Conservation (phyloP, 306 rosid genomes). For the Cyamopsis tetragonoloba region DNA sequence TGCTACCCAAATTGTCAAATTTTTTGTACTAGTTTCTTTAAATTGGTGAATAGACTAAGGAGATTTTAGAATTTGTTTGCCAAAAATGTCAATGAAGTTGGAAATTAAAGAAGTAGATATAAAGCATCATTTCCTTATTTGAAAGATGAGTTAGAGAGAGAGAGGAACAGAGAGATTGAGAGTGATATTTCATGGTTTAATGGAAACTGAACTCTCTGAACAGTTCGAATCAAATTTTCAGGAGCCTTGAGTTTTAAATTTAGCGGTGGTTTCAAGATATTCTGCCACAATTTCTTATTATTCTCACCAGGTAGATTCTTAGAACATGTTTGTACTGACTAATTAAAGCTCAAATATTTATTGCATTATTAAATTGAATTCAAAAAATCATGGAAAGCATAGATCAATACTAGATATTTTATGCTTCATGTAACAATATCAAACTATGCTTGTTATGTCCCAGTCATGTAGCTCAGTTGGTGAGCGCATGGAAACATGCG, state of each 20-base stretch:
- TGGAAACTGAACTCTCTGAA: conserved; percentile 58
- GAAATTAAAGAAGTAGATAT: conserved; percentile 34
- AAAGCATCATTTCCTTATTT: conserved; percentile 31
- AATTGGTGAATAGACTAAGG: conserved; percentile 44
- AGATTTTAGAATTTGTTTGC: conserved; percentile 41
- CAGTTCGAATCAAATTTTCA: conserved; percentile 40
- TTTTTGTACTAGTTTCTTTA: conserved; percentile 29
- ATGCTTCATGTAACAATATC: too few relatives aligned
- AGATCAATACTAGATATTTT: too few relatives aligned
- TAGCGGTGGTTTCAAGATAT: conserved; percentile 55
- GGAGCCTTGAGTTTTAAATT: conserved; percentile 39
- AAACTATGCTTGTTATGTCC: too few relatives aligned
- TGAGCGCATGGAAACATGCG: too few relatives aligned
- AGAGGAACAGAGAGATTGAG: conserved; percentile 20
- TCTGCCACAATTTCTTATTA: conserved; percentile 52
- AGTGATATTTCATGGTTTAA: conserved; percentile 62
- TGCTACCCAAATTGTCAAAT: conserved; percentile 19
- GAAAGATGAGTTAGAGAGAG: conserved; percentile 23
- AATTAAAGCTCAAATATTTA: neutral
- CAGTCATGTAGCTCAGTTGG: too few relatives aligned
- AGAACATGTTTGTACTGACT: conserved; percentile 17
- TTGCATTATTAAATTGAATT: conserved; percentile 21
- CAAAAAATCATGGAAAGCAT: too few relatives aligned
- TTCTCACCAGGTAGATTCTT: conserved; percentile 49
- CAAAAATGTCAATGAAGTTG: conserved; percentile 36